Base-by-base conservation (phyloP, 768 basidiomycete genomes). In the Mycena rosella region DNA sequence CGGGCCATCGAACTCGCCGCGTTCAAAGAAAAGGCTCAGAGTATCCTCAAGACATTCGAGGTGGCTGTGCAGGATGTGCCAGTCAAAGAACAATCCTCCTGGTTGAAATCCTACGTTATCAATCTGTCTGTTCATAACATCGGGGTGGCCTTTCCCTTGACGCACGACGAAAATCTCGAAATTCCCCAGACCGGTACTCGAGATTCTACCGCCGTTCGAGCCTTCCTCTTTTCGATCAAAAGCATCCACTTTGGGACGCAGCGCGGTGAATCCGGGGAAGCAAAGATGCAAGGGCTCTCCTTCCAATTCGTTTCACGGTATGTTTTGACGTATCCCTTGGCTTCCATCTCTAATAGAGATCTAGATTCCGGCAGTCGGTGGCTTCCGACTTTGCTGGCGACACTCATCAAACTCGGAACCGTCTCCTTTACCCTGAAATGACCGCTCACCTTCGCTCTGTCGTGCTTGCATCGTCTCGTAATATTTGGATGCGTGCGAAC, bases 121-220 rank as follows among this genome's bases (percentile, higher is more conserved):
- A 79, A 83, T 26, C 80, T 93, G 24, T 81, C 81, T 17, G 81
- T 92, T 62, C 81, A 83, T 30, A 89, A 91, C 71, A 84, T 98
- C 38, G 96, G 96, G n/a, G 87, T 96, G 4, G 96, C 95, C 7
- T 94, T 99, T 72, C 97, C 97, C 0, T 82, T 98, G 29, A 86
- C 86, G 0, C 83, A 89, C 59, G 86, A 89, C 60, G 84, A 85
- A 67, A 85, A 87, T 29, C 79, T 92, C 10, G 87, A 86, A 60
- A 72, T 88, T 36, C 84, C 85, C 30, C 81, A 74, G 26, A 76
- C 79, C 55, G 82, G 79, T 59, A 75, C 75, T 62, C 78, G 77
- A 44, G 83, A 85, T 58, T 78, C 76, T 20, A 69, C 78, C 11
- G 79, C 87, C 34, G 86, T 93, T 34, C 88, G 89, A 10, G 96